Conservation (phyloP, 176 grass and related monocot species). For the Musa acuminata region DNA sequence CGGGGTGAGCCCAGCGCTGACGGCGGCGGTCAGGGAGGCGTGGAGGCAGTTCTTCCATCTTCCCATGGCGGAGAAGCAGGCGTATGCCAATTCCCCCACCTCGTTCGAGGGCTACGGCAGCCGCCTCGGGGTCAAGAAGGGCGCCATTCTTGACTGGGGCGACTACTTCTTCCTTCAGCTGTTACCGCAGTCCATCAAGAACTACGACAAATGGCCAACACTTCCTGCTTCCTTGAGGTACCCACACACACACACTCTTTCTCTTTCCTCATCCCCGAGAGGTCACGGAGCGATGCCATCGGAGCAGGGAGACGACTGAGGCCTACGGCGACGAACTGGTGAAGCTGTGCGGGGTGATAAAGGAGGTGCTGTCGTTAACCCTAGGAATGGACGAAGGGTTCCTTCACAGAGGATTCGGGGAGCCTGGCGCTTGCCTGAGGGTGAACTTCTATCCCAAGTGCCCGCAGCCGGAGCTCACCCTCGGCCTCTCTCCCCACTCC, state of each 20-base stretch:
- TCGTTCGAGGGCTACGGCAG: slow-evolving; percentile 31
- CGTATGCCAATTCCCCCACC: slow-evolving; percentile 14
- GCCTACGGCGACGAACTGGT: neutral
- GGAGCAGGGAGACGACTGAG: neutral
- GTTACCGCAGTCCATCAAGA: neutral
- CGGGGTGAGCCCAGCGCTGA: slow-evolving; percentile 7
- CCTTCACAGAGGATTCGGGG: neutral
- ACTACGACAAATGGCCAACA: slow-evolving; percentile 1
- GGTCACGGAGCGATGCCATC: too few species aligned
- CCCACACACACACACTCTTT: too few species aligned
- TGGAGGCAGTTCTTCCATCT: slow-evolving; percentile 23
- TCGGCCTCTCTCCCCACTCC: slow-evolving; percentile 13
- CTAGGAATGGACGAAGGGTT: slow-evolving; percentile 9
- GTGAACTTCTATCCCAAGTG: slow-evolving; percentile 23
- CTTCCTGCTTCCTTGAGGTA: slow-evolving; percentile 9
- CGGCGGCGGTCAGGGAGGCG: neutral
- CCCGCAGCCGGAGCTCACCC: slow-evolving; percentile 11
- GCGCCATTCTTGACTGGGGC: slow-evolving; percentile 19
- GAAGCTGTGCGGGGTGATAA: neutral
- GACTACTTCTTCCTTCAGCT: slow-evolving; percentile 24
- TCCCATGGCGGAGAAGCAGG: slow-evolving; percentile 25
- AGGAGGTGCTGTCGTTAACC: neutral
- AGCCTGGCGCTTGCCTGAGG: neutral
- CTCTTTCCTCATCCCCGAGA: too few species aligned
- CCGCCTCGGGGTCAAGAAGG: slow-evolving; percentile 19